Conservation (phyloP, 2,329 filamentous ascomycete species). For the Neurospora crassa region DNA sequence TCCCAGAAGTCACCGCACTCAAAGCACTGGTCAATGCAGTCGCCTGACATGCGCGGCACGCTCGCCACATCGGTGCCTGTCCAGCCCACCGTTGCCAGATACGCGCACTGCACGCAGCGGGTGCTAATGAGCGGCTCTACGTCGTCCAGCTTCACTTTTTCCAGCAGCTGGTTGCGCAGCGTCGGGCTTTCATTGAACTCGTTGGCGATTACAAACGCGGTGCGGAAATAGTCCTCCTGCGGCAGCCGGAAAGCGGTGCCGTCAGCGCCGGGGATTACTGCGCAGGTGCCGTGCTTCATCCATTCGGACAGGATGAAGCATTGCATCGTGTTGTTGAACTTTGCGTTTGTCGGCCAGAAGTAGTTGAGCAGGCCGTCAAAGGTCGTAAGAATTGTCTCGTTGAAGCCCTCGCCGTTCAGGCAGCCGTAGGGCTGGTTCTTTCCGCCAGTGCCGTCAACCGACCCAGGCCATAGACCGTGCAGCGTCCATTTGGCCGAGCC, state of each 20-base stretch:
- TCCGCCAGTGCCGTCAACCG: not conserved
- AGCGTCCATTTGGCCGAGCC: not conserved
- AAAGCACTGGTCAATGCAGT: constrained; percentile 2
- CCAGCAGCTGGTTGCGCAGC: not conserved
- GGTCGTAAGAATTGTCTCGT: not conserved
- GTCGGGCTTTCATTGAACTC: not conserved
- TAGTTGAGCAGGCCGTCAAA: not conserved
- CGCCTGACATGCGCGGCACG: constrained; percentile 2
- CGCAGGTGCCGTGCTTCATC: constrained; percentile 4
- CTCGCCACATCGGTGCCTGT: constrained; percentile 1
- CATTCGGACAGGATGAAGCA: constrained; percentile 3
- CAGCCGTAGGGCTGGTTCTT: constrained; percentile 1
- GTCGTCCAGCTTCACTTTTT: not conserved
- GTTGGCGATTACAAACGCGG: not conserved
- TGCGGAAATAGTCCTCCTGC: constrained; percentile 3
- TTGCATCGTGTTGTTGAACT: constrained; percentile 1
- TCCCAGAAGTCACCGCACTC: constrained; percentile 1
- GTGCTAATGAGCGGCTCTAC: constrained; percentile 2
- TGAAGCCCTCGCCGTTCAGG: not conserved
- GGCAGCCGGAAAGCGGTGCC: constrained; percentile 1
- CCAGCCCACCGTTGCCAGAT: constrained; percentile 1
- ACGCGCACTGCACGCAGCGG: constrained; percentile 2
- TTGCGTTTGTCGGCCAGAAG: constrained; percentile 1
- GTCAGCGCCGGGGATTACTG: constrained; percentile 1
- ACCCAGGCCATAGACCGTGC: constrained; percentile 2